A percentile compares a stretch with the other conserved stretches of the same genome.
Evolutionary conservation across 768 basidiomycete genomes (phyloP).

Genomic region (Panus rudis): DNA sequence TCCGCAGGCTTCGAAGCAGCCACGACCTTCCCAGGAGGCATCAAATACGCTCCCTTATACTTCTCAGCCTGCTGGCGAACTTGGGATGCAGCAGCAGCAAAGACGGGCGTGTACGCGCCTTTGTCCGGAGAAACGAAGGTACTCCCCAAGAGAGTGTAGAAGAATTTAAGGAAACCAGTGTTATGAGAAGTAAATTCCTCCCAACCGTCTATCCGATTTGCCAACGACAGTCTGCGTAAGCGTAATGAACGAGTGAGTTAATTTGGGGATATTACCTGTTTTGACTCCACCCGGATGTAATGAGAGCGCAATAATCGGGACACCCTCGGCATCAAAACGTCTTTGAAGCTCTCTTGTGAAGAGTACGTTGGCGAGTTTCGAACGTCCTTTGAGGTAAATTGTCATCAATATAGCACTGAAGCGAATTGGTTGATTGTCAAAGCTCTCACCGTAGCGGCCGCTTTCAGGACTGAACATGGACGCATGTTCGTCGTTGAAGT

Average conservation of each 20-base stretch:
- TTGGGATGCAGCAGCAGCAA: slow-evolving; percentile 33
- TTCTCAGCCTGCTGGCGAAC: slow-evolving; percentile 27
- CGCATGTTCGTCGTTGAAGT: slow-evolving; percentile 20
- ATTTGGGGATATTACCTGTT: slow-evolving; percentile 26
- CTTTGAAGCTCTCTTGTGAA: slow-evolving; percentile 45
- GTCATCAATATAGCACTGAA: neutral
- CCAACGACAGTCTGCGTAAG: too few species aligned
- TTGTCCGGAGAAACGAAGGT: slow-evolving; percentile 24
- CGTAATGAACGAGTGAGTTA: too few species aligned
- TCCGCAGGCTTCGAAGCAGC: slow-evolving; percentile 15
- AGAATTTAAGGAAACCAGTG: slow-evolving; percentile 1
- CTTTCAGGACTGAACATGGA: slow-evolving; percentile 7
- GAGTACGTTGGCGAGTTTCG: slow-evolving; percentile 47
- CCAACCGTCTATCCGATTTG: too few species aligned
- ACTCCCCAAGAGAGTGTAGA: slow-evolving; percentile 15
- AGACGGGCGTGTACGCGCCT: slow-evolving; percentile 31
- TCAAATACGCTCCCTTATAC: slow-evolving; percentile 33
- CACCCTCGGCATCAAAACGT: slow-evolving; percentile 30
- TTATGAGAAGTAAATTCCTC: too few species aligned
- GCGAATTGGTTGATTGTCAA: too few species aligned
- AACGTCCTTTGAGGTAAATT: slow-evolving; percentile 27
- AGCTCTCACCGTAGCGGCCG: slow-evolving; percentile 14
- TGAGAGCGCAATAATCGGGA: slow-evolving; percentile 33
- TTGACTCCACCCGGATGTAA: slow-evolving; percentile 37
- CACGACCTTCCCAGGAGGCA: slow-evolving; percentile 26